Percentiles rank a stretch among this genome's conserved stretches.
Evolutionary conservation across 2,329 filamentous ascomycete genomes (phyloP).

Genomic region (Harringtonia aguacate): DNA sequence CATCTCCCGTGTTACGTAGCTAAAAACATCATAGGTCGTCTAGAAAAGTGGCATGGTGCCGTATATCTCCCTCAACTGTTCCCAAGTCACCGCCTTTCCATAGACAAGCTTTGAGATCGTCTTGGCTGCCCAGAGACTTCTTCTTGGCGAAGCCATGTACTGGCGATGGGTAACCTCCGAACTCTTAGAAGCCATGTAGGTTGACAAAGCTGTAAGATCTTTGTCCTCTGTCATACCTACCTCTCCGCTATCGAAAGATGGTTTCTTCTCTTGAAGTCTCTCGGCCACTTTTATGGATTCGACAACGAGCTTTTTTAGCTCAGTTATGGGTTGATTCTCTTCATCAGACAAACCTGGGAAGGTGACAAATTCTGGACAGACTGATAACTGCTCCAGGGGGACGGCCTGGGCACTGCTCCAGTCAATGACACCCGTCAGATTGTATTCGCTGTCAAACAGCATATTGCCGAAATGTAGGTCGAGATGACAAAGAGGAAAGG

Average conservation of each 20-base stretch:
- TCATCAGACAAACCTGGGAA: conserved; percentile 1
- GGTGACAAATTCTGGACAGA: conserved; percentile 9
- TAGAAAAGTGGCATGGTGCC: no score
- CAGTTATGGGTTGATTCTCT: neutral
- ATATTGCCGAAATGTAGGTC: conserved; percentile 27
- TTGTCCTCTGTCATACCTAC: neutral
- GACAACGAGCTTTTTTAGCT: conserved; percentile 1
- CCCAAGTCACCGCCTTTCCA: no score
- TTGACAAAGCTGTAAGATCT: neutral
- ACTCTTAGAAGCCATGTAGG: conserved; percentile 1
- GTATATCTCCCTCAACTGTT: no score
- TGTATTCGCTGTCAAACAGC: conserved; percentile 29
- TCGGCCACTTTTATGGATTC: neutral
- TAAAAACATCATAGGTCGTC: no score
- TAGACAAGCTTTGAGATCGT: no score
- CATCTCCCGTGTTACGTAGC: no score
- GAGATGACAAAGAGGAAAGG: conserved; percentile 25
- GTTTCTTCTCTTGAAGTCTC: neutral
- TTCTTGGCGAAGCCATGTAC: neutral
- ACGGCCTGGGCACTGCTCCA: conserved; percentile 23
- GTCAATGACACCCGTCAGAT: conserved; percentile 23
- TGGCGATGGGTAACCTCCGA: neutral
- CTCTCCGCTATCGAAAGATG: neutral
- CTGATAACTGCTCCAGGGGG: conserved; percentile 23
- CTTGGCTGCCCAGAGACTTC: neutral